Conservation (phyloP, 2,329 filamentous ascomycete genomes). For the Fragosphaeria purpurea region DNA sequence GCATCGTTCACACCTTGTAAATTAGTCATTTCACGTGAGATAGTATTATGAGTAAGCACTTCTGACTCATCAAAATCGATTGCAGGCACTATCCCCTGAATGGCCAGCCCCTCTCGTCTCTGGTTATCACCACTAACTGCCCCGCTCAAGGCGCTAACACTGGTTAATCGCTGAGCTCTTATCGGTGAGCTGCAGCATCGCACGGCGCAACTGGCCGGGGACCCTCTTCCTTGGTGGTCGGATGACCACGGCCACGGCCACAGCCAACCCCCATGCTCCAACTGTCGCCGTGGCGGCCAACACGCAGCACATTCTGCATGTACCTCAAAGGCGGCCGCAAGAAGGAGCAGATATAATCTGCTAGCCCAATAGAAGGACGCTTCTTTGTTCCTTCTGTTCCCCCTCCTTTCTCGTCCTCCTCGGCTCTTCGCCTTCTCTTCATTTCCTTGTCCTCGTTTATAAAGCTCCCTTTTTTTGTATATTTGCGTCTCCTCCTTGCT, state of each 20-base stretch:
- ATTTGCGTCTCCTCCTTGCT: no score
- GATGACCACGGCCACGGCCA: constrained; percentile 1
- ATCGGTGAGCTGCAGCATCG: constrained; percentile 1
- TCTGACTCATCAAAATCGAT: no score
- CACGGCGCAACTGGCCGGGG: not conserved
- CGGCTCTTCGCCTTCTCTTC: not conserved
- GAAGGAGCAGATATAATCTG: not conserved
- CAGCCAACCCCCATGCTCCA: not conserved
- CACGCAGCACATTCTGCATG: not conserved
- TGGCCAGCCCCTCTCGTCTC: no score
- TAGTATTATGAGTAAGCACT: no score
- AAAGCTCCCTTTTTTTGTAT: no score
- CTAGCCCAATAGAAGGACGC: not conserved
- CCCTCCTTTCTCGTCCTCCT: not conserved
- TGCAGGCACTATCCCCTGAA: no score
- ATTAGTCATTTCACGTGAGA: no score
- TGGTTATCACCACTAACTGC: no score
- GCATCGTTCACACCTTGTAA: no score
- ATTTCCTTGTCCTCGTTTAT: not conserved
- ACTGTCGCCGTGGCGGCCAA: not conserved
- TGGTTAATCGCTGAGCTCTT: not conserved
- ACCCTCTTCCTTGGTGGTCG: not conserved
- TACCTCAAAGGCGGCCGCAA: not conserved
- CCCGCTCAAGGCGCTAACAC: no score
- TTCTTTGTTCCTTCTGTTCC: not conserved